Percentiles rank a stretch among this genome's conserved stretches.
Evolutionary conservation across 768 basidiomycete species (phyloP).

Genomic region (Leccinum olivaceopallidum): DNA sequence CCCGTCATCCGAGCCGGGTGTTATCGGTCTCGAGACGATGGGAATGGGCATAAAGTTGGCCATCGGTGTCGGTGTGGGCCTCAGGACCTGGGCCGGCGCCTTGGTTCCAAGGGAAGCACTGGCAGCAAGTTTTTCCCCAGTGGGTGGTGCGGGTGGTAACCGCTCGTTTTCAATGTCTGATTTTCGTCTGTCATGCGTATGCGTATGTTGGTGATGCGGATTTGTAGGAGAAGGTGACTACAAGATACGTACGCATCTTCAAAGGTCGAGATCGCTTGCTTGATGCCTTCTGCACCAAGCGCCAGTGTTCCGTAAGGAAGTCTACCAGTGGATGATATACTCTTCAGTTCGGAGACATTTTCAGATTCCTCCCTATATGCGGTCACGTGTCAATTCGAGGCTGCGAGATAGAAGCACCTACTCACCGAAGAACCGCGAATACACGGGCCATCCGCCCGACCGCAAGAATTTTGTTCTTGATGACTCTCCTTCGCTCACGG

Average conservation of each 20-base stretch:
- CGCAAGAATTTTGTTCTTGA: constrained; percentile 74
- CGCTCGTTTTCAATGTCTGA: constrained; percentile 33
- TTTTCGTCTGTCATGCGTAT: constrained; percentile 14
- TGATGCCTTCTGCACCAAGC: constrained; percentile 68
- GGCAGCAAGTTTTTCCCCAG: constrained; percentile 20
- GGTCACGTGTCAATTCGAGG: constrained; percentile 1
- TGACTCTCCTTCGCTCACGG: constrained; percentile 49
- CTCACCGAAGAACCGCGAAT: constrained; percentile 65
- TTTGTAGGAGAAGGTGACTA: not conserved
- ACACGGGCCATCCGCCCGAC: constrained; percentile 69
- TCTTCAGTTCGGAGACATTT: constrained; percentile 71
- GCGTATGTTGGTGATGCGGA: not conserved
- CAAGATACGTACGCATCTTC: constrained; percentile 58
- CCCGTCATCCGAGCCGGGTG: constrained; percentile 37
- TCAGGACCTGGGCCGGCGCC: constrained; percentile 1
- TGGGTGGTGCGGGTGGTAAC: constrained; percentile 24
- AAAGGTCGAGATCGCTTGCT: constrained; percentile 67
- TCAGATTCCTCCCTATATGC: constrained; percentile 58
- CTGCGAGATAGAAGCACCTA: not conserved
- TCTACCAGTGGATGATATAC: constrained; percentile 47
- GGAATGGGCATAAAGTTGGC: constrained; percentile 2
- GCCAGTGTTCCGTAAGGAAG: constrained; percentile 58
- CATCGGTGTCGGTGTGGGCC: not conserved
- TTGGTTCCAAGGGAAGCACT: constrained; percentile 7
- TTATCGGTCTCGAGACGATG: constrained; percentile 10